A percentile compares a stretch with the other conserved stretches of the same genome.
Conservation (phyloP, 768 basidiomycete species). For the Mycena latifolia region DNA sequence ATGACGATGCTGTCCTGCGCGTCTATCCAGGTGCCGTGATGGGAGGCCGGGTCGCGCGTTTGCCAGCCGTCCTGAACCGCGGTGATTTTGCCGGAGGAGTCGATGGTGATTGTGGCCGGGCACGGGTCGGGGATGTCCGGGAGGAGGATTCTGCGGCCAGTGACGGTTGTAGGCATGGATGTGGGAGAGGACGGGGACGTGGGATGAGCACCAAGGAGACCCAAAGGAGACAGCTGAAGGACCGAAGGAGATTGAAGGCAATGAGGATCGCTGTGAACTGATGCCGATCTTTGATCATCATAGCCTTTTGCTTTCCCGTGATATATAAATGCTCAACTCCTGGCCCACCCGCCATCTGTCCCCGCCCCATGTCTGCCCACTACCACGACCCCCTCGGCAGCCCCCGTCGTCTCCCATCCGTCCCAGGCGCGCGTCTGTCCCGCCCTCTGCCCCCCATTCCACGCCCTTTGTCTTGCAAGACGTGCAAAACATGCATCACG, state of each 20-base stretch:
- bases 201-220: too few relatives aligned
- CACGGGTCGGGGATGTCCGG: conserved; percentile 59
- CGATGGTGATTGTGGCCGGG: conserved; percentile 77
- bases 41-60: conserved; percentile 44
- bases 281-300: too few relatives aligned
- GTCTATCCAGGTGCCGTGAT: conserved; percentile 60
- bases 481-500: conserved; percentile 59
- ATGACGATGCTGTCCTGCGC: conserved; percentile 71
- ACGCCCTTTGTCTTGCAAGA: conserved; percentile 58
- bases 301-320: too few relatives aligned
- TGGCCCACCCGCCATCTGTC: too few relatives aligned
- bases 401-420: conserved; percentile 40
- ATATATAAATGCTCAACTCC: too few relatives aligned
- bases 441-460: conserved; percentile 66
- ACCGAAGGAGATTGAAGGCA: too few relatives aligned
- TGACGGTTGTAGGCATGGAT: conserved; percentile 46
- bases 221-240: too few relatives aligned
- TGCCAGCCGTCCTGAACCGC: conserved; percentile 55
- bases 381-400: background rate
- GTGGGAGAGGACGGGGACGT: too few relatives aligned
- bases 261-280: too few relatives aligned
- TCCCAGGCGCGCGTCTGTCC: conserved; percentile 44
- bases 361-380: background rate
- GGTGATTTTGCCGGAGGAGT: conserved; percentile 72
- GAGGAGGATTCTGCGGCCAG: conserved; percentile 69